Evolutionary conservation across 2,329 filamentous ascomycete species (phyloP).

Genomic region (Aspergillus sp.): DNA sequence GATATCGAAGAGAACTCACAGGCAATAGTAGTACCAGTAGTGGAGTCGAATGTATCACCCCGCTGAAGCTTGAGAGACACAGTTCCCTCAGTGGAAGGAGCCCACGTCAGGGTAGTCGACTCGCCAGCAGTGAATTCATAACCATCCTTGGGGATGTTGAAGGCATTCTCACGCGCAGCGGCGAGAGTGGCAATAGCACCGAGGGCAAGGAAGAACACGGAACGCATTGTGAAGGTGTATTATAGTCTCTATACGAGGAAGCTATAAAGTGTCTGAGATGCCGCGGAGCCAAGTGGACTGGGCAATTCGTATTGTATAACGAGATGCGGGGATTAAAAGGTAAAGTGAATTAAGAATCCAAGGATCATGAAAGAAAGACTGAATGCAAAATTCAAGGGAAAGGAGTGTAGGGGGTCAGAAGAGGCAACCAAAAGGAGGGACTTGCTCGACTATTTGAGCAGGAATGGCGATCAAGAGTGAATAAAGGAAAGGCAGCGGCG

Average conservation of each 20-base stretch:
- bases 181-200: slow-evolving; percentile 47
- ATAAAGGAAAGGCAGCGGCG: slow-evolving; percentile 12
- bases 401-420: slow-evolving; percentile 4
- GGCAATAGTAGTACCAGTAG: slow-evolving; percentile 42
- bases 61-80: slow-evolving; percentile 54
- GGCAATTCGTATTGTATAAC: slow-evolving; percentile 4
- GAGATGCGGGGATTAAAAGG: slow-evolving; percentile 3
- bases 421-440: slow-evolving; percentile 11
- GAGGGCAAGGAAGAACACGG: slow-evolving; percentile 43
- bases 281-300: slow-evolving; percentile 6
- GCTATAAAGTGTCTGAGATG: slow-evolving; percentile 5
- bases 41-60: slow-evolving; percentile 42
- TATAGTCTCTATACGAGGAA: slow-evolving; percentile 4
- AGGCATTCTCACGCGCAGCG: slow-evolving; percentile 48
- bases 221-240: slow-evolving; percentile 44
- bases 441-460: slow-evolving; percentile 12
- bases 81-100: slow-evolving; percentile 50
- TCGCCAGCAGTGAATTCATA: slow-evolving; percentile 49
- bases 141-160: slow-evolving; percentile 46
- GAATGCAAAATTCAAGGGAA: not conserved
- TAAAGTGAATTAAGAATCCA: not conserved
- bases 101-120: slow-evolving; percentile 50
- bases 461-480: slow-evolving; percentile 10
- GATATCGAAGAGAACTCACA: slow-evolving; percentile 37
- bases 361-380: not conserved